Percentiles rank a stretch among this genome's conserved stretches.
phyloP scores from a whole-genome alignment of 306 rosid genomes.

The Acacia confusa region DNA sequence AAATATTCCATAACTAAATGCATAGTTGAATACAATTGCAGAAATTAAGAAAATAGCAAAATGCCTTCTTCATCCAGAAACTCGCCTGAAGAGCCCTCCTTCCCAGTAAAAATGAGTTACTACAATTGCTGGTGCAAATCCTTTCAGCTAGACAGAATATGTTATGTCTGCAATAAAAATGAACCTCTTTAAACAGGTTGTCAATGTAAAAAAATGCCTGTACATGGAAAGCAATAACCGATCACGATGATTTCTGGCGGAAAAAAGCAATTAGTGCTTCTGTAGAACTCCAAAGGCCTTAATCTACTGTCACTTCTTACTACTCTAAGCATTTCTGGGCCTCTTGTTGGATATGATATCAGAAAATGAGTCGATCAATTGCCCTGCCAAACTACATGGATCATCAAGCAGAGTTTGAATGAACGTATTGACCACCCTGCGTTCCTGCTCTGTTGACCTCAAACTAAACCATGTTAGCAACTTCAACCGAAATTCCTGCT shows the following conservation, averaged over 20 bases:
- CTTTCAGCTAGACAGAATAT: slow-evolving; percentile 47
- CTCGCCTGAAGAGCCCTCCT: slow-evolving; percentile 46
- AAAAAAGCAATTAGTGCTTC: slow-evolving; percentile 43
- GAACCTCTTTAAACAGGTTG: slow-evolving; percentile 55
- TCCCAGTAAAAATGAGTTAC: slow-evolving; percentile 47
- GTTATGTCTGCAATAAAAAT: slow-evolving; percentile 51
- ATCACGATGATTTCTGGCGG: slow-evolving; percentile 47
- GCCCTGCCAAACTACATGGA: slow-evolving; percentile 96
- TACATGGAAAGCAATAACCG: slow-evolving; percentile 59
- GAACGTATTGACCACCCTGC: slow-evolving; percentile 92
- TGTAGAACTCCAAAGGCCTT: slow-evolving; percentile 28
- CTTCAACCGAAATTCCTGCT: slow-evolving; percentile 88
- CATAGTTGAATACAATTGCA: slow-evolving; percentile 44
- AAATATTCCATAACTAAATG: slow-evolving; percentile 35
- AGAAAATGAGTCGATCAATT: slow-evolving; percentile 89
- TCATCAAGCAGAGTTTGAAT: slow-evolving; percentile 92
- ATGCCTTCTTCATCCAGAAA: slow-evolving; percentile 47
- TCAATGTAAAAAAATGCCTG: slow-evolving; percentile 69
- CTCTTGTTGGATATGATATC: slow-evolving; percentile 90
- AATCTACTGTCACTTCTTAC: slow-evolving; percentile 61
- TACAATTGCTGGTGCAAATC: slow-evolving; percentile 51
- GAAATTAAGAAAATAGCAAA: slow-evolving; percentile 37
- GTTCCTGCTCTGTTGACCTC: slow-evolving; percentile 95
- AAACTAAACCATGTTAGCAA: slow-evolving; percentile 97
- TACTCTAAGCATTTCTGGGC: slow-evolving; percentile 67